These are phyloP conservation scores for Maudiozyma saulgeensis DNA, from an alignment of 805 yeast species.

Conservation along the genomic window DNA sequence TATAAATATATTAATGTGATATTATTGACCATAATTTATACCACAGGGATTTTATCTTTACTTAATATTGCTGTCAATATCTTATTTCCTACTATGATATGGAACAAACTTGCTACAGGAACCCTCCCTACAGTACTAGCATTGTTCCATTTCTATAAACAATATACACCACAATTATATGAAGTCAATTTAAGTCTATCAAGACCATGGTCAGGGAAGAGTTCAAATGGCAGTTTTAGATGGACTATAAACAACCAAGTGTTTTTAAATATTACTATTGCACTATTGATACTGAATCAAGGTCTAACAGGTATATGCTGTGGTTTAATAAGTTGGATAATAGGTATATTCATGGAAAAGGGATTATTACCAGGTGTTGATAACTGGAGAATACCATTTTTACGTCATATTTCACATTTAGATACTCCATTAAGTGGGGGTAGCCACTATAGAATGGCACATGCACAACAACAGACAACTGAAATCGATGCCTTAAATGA, in stretches of 20 bases:
- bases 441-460: background rate
- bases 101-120: conserved; percentile 34
- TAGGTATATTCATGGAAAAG: conserved; percentile 36
- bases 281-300: conserved; percentile 38
- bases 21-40: conserved; percentile 38
- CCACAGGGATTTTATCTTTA: conserved; percentile 32
- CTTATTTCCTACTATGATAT: conserved; percentile 32
- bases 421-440: conserved; percentile 11
- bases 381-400: conserved; percentile 27
- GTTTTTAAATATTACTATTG: conserved; percentile 22
- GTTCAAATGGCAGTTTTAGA: conserved; percentile 10
- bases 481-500: background rate
- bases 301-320: conserved; percentile 31
- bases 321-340: conserved; percentile 34
- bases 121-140: conserved; percentile 34
- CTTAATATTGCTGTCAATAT: conserved; percentile 26
- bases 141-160: conserved; percentile 33
- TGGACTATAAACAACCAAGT: conserved; percentile 30
- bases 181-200: conserved; percentile 31
- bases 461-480: background rate
- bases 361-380: conserved; percentile 36
- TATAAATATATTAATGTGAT: conserved; percentile 42
- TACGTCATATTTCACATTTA: conserved; percentile 14
- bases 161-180: conserved; percentile 34
- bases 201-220: conserved; percentile 13